phyloP scores from a whole-genome alignment of 805 yeast genomes.

The Myxozyma udenii region DNA sequence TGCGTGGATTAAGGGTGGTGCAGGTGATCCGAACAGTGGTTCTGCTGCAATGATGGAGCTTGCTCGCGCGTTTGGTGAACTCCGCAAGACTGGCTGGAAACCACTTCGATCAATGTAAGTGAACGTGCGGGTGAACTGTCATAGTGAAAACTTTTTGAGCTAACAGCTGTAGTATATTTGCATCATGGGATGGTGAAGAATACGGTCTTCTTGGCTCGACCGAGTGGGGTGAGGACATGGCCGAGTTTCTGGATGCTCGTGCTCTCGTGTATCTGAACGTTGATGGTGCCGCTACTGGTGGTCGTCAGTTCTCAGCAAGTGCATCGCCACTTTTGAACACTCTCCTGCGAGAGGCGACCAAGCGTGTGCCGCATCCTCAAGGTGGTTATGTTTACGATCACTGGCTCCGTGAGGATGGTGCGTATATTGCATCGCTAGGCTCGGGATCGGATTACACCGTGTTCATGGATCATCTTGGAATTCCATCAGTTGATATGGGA shows the following conservation, averaged over 20 bases:
- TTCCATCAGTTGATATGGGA: constrained; percentile 54
- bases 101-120: constrained; percentile 60
- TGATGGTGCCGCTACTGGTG: constrained; percentile 64
- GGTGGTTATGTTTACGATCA: constrained; percentile 38
- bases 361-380: constrained; percentile 48
- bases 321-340: constrained; percentile 60
- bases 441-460: constrained; percentile 66
- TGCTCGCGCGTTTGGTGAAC: constrained; percentile 55
- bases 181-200: constrained; percentile 82
- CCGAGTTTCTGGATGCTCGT: constrained; percentile 45
- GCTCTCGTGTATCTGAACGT: constrained; percentile 67
- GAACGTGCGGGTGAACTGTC: too few relatives aligned
- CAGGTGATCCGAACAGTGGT: constrained; percentile 77
- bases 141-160: too few relatives aligned
- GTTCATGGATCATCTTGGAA: constrained; percentile 44
- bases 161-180: constrained; percentile 42
- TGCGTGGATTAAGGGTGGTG: constrained; percentile 77
- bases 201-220: constrained; percentile 72
- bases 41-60: constrained; percentile 63
- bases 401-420: constrained; percentile 36
- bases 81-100: constrained; percentile 60
- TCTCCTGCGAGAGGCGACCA: constrained; percentile 47
- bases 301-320: constrained; percentile 45
- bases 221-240: constrained; percentile 67
- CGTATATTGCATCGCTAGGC: constrained; percentile 51